Percentiles rank a stretch among this genome's conserved stretches.
Evolutionary conservation across 257 asterid genomes (phyloP).

Genomic region (Galeopsis tetrahit): DNA sequence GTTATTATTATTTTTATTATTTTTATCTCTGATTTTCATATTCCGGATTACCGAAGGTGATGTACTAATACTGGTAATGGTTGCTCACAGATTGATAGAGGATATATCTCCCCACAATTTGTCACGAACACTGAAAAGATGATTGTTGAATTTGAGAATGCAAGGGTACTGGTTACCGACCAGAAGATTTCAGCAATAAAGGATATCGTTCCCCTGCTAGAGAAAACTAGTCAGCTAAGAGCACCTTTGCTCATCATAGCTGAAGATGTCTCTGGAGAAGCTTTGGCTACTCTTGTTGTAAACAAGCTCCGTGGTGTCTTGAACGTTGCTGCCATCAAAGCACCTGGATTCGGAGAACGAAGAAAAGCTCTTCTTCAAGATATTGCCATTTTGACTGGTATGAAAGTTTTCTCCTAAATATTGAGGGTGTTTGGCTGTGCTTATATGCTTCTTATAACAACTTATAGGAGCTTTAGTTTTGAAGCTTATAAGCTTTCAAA

Average conservation of each 20-base stretch:
- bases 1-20: neutral
- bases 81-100: slow-evolving; percentile 76
- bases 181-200: slow-evolving; percentile 89
- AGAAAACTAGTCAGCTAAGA: slow-evolving; percentile 78
- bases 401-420: neutral
- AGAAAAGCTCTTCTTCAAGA: slow-evolving; percentile 96
- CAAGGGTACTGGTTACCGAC: slow-evolving; percentile 80
- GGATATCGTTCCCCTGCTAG: slow-evolving; percentile 86
- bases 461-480: no score
- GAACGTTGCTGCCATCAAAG: slow-evolving; percentile 97
- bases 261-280: slow-evolving; percentile 94
- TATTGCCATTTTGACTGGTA: slow-evolving; percentile 92
- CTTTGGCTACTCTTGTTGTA: slow-evolving; percentile 95
- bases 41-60: neutral
- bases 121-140: slow-evolving; percentile 88
- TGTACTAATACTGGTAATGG: slow-evolving; percentile 2
- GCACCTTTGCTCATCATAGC: slow-evolving; percentile 89
- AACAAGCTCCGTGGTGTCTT: slow-evolving; percentile 90
- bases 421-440: neutral
- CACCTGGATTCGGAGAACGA: slow-evolving; percentile 95
- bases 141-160: slow-evolving; percentile 80
- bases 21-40: neutral
- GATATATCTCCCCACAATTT: slow-evolving; percentile 92
- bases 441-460: no score
- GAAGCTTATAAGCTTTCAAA: no score